Evolutionary conservation across 2,329 filamentous ascomycete genomes (phyloP).

Genomic region (Aspergillus terreus): DNA sequence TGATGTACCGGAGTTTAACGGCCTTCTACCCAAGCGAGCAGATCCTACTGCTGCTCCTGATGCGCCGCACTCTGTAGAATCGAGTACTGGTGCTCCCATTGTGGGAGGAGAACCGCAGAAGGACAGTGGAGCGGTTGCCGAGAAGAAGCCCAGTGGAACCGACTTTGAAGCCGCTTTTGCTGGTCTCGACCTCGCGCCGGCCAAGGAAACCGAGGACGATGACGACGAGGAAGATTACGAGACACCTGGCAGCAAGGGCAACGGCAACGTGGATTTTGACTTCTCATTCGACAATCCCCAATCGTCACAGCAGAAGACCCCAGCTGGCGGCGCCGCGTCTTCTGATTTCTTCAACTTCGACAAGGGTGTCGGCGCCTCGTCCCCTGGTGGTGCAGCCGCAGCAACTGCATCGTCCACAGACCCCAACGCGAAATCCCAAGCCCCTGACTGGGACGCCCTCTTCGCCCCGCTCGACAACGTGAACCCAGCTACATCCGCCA

Average conservation of each 20-base stretch:
- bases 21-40: conserved; percentile 36
- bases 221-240: conserved; percentile 53
- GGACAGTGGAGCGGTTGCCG: conserved; percentile 15
- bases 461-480: conserved; percentile 72
- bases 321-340: conserved; percentile 17
- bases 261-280: conserved; percentile 37
- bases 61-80: conserved; percentile 38
- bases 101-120: conserved; percentile 32
- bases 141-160: conserved; percentile 31
- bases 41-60: conserved; percentile 39
- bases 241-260: conserved; percentile 28
- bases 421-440: conserved; percentile 36
- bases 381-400: conserved; percentile 39
- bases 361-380: conserved; percentile 22
- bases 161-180: conserved; percentile 48
- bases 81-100: conserved; percentile 33
- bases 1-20: conserved; percentile 36
- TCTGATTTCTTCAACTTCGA: conserved; percentile 41
- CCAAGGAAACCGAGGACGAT: conserved; percentile 46
- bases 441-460: conserved; percentile 91
- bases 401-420: conserved; percentile 37
- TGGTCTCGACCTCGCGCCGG: conserved; percentile 41
- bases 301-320: conserved; percentile 25
- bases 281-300: conserved; percentile 44
- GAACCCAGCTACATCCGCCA: conserved; percentile 16